These are phyloP conservation scores for Mortierella sp. DNA, from an alignment of 371 early-diverging fungal species.

Conservation along the genomic window DNA sequence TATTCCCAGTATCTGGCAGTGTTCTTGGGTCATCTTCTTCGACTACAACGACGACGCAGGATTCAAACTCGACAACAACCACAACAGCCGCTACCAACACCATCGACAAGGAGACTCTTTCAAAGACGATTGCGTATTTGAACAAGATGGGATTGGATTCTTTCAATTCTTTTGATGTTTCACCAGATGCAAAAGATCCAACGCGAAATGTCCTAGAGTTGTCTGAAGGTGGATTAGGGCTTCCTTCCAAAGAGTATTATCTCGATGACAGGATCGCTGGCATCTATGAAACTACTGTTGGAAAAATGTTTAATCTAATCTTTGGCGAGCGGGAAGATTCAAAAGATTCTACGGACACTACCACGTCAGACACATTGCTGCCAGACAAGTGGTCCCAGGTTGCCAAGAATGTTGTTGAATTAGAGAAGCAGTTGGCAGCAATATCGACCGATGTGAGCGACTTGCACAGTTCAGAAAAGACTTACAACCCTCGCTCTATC, in stretches of 20 bases:
- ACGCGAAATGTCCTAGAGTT: constrained; percentile 58
- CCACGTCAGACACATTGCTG: not conserved
- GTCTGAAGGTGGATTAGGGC: constrained; percentile 64
- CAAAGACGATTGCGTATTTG: constrained; percentile 32
- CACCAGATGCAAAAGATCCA: constrained; percentile 65
- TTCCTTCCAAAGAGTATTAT: constrained; percentile 73
- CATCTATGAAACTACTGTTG: constrained; percentile 56
- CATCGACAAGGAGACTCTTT: constrained; percentile 4
- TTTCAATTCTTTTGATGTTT: constrained; percentile 54
- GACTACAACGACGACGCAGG: too few relatives aligned
- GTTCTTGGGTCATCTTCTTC: not conserved
- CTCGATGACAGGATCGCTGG: constrained; percentile 55
- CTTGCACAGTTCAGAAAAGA: constrained; percentile 60
- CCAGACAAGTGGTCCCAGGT: constrained; percentile 26
- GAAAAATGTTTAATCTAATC: constrained; percentile 45
- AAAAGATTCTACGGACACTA: not conserved
- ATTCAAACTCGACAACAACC: not conserved
- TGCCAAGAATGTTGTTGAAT: constrained; percentile 59
- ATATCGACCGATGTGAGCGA: constrained; percentile 59
- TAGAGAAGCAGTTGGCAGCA: constrained; percentile 64
- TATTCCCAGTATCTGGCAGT: constrained; percentile 42
- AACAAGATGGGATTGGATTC: constrained; percentile 38
- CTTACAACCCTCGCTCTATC: constrained; percentile 63
- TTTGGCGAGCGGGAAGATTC: constrained; percentile 27
- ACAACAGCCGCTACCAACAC: too few relatives aligned